phyloP scores from a whole-genome alignment of 176 grass and related monocot genomes.

The Oryza punctata region DNA sequence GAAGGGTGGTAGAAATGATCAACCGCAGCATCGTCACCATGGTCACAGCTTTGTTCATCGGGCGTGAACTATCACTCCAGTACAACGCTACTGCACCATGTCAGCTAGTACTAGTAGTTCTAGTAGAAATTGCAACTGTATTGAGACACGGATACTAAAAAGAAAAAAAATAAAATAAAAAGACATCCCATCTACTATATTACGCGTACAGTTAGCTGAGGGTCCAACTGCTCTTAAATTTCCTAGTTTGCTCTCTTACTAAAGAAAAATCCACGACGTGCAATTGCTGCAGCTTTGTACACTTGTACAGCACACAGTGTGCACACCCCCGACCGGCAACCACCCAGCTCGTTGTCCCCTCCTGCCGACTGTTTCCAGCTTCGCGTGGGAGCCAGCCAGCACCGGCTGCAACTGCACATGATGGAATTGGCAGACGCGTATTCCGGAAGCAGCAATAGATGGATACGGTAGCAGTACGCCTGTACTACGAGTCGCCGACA shows the following conservation, averaged over 20 bases:
- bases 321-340: not conserved
- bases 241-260: not conserved
- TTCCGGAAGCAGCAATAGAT: conserved; percentile 1
- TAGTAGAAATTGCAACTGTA: too few relatives aligned
- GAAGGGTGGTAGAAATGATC: not conserved
- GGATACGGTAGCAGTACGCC: conserved; percentile 17
- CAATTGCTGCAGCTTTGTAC: not conserved
- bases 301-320: not conserved
- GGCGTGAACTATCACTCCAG: too few relatives aligned
- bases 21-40: not conserved
- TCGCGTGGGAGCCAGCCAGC: not conserved
- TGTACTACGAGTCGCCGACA: conserved; percentile 23
- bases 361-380: conserved; percentile 16
- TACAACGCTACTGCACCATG: too few relatives aligned
- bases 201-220: not conserved
- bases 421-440: conserved; percentile 26
- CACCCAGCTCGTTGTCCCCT: not conserved
- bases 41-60: too few relatives aligned
- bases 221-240: not conserved
- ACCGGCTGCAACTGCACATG: conserved; percentile 11
- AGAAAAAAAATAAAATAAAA: not conserved
- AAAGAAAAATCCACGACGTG: not conserved
- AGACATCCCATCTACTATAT: not conserved
- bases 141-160: too few relatives aligned
- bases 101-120: too few relatives aligned